Conservation (phyloP, 106 monocot genomes). For the Amphibolis antarctica region DNA sequence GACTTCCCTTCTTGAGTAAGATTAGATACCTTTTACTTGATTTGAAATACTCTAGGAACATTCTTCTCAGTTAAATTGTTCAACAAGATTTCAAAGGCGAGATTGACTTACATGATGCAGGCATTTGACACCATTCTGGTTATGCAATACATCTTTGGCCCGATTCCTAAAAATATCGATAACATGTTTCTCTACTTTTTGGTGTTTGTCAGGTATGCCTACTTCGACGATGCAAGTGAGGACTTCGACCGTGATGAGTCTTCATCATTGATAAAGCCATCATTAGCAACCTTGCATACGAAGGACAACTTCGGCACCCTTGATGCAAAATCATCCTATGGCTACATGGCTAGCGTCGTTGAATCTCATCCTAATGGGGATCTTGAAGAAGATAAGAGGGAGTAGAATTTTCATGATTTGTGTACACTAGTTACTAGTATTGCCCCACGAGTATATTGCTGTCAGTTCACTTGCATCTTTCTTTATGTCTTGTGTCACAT, state of each 20-base stretch:
- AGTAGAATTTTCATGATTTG: slow-evolving; percentile 21
- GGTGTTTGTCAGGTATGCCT: slow-evolving; percentile 45
- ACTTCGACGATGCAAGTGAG: slow-evolving; percentile 65
- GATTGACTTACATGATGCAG: too few species aligned
- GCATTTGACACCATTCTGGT: too few species aligned
- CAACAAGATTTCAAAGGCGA: too few species aligned
- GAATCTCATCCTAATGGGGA: slow-evolving; percentile 20
- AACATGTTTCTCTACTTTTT: neutral
- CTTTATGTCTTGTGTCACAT: too few species aligned
- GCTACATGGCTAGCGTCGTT: slow-evolving; percentile 10
- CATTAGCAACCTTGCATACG: slow-evolving; percentile 33
- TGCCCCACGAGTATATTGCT: too few species aligned
- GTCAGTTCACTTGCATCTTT: too few species aligned
- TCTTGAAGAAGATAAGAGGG: slow-evolving; percentile 81
- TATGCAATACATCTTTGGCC: neutral
- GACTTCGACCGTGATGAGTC: slow-evolving; percentile 61
- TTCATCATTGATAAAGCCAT: slow-evolving; percentile 58
- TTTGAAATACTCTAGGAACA: too few species aligned
- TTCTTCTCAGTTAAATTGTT: too few species aligned
- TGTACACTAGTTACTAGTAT: too few species aligned
- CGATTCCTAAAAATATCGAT: neutral
- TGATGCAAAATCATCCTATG: slow-evolving; percentile 30
- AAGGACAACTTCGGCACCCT: slow-evolving; percentile 32
- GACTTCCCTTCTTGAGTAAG: too few species aligned
- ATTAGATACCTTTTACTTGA: too few species aligned